Evolutionary conservation across 2,329 filamentous ascomycete genomes (phyloP), one percentile per base, ranked within the genome.

Genomic region (Sarocladium strictum): DNA sequence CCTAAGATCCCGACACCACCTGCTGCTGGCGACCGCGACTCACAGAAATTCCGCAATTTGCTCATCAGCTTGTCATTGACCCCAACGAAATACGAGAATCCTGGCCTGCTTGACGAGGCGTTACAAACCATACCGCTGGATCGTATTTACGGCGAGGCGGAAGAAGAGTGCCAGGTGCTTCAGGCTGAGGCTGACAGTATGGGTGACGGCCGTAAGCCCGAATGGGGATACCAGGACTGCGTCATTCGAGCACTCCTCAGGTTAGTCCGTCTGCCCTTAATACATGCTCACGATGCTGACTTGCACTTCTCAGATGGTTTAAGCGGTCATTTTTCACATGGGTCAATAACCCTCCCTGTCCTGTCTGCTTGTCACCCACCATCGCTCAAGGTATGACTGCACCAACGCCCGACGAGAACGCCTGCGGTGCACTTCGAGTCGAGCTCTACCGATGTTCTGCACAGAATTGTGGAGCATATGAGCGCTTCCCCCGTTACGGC

Each of bases 171-270:
- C 60, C 90, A 97, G 67, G 85, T 97, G 27, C 77, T 96, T 62
- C 84, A 88, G 65, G 94, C 90, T 32, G 86, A 96, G 69, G 93
- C 93, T 29, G 88, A 88, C 66, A 96, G 90, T 61, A 85, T 96
- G 74, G 89, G 89, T 19, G 84, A 88, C 55, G 89, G 86, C 54
- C 80, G 84, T 60, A 87, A 88, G 68, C 83, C 92, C 1, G 87
- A 91, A 75, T 97, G 93, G 93, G 93, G 92, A 55, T 97, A 97
- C 67, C 93, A 97, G 71, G 94, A 99, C 72, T 99, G 93, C 69
- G 90, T 97, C 54, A 87, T 97, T 65, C 83, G 89, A 61, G 90
- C 93, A 57, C 77, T 97, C 59, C 76, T 97, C 65, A 86, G 85
- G 88, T 91, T 76, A 63, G 84, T 73, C 57, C 27, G 49, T 41